Evolutionary conservation across 2,329 filamentous ascomycete species (phyloP).

Genomic region (Diaporthe sp.): DNA sequence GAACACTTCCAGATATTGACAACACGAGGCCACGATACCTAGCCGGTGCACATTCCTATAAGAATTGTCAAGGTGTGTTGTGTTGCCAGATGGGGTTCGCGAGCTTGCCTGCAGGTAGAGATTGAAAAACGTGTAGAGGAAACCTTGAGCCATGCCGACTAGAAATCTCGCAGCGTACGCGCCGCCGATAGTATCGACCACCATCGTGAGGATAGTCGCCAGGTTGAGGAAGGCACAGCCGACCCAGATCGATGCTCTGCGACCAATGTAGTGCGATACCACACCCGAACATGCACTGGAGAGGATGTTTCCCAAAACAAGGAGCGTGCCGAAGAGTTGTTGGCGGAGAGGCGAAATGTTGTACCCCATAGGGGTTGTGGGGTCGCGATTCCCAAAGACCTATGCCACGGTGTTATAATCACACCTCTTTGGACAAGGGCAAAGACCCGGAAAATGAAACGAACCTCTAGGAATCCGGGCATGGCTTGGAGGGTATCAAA

Average conservation of each 20-base stretch:
- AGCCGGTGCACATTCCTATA: constrained; percentile 6
- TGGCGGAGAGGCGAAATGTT: constrained; percentile 21
- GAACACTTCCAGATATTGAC: background rate
- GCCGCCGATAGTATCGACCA: background rate
- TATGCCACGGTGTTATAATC: background rate
- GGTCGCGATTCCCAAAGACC: constrained; percentile 22
- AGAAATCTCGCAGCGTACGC: constrained; percentile 7
- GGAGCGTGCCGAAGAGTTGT: constrained; percentile 1
- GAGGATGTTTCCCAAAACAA: background rate
- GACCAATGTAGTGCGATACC: background rate
- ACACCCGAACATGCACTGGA: background rate
- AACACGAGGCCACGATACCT: constrained; percentile 16
- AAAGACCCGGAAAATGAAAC: background rate
- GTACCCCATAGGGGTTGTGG: constrained; percentile 8
- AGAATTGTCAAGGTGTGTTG: background rate
- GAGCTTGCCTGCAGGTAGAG: constrained; percentile 1
- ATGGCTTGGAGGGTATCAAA: constrained; percentile 23
- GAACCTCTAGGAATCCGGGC: constrained; percentile 14
- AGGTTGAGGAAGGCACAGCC: background rate
- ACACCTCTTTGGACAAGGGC: background rate
- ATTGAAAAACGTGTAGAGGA: constrained; percentile 9
- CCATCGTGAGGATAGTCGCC: constrained; percentile 5
- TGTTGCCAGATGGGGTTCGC: background rate
- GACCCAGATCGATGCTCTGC: constrained; percentile 17
- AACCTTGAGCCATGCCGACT: constrained; percentile 6